These are phyloP conservation scores for Vairimorpha apis DNA, from an alignment of 371 early-diverging fungal species.

Conservation along the genomic window DNA sequence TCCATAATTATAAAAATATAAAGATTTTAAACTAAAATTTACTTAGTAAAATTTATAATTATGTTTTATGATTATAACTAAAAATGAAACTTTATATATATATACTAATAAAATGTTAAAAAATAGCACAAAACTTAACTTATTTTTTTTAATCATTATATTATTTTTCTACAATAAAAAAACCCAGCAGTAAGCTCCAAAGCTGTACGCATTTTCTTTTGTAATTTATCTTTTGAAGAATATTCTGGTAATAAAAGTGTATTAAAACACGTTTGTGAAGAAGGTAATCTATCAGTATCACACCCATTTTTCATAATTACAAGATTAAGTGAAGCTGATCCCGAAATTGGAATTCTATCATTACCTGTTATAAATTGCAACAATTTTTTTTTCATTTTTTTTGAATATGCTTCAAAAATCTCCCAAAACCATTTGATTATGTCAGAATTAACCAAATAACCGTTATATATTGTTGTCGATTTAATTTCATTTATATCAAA, in stretches of 20 bases:
- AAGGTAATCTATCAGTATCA: slow-evolving; percentile 82
- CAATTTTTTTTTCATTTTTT: slow-evolving; percentile 74
- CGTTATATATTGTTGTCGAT: slow-evolving; percentile 68
- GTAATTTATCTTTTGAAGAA: slow-evolving; percentile 70
- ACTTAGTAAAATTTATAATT: too few relatives aligned
- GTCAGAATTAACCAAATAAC: slow-evolving; percentile 67
- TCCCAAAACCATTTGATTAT: slow-evolving; percentile 74
- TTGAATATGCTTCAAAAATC: slow-evolving; percentile 72
- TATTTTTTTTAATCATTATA: too few relatives aligned
- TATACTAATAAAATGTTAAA: too few relatives aligned
- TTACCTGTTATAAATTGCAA: slow-evolving; percentile 90
- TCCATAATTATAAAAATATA: too few relatives aligned
- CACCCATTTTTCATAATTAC: slow-evolving; percentile 91
- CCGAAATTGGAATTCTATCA: slow-evolving; percentile 86
- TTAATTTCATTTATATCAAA: slow-evolving; percentile 76
- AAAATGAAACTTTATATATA: too few relatives aligned
- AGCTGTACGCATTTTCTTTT: slow-evolving; percentile 75
- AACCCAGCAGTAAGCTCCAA: slow-evolving; percentile 91
- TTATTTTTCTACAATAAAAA: slow-evolving; percentile 67
- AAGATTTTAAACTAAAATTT: too few relatives aligned
- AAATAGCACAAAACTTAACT: too few relatives aligned
- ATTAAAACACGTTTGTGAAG: slow-evolving; percentile 91
- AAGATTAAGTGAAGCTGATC: slow-evolving; percentile 76
- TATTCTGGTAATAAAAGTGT: slow-evolving; percentile 87
- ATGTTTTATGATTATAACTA: too few relatives aligned